Base-by-base conservation (phyloP, 192 early-diverging fungal species). In the Coemansia javaensis region DNA sequence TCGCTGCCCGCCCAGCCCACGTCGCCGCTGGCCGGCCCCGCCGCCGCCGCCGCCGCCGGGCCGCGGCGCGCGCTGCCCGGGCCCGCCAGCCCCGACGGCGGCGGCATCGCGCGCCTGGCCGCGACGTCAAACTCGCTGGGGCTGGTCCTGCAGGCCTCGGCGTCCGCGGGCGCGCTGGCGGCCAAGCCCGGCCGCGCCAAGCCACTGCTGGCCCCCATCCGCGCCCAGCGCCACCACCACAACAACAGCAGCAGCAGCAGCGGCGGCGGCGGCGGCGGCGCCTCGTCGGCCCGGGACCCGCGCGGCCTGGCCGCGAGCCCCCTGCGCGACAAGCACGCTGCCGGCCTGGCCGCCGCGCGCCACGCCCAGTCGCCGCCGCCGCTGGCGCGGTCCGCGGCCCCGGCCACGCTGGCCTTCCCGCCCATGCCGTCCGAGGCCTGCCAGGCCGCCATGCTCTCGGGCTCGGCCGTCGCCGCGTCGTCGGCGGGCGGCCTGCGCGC, bases 391-490 rank as follows among this genome's bases (percentile, higher is more conserved):
- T 42, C 51, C 15, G 40, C 65, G 1, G 52, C 51, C 0, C 42
- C 56, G 2, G 40, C 47, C 44, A 44, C 28, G 8, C 5, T 68
- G 24, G 70, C 58, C 18, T 74, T 74, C 53, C 70, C 70, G 30
- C 63, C 70, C 20, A 74, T 74, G 70, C 70, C 70, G 2, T 66
- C 70, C 11, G 70, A 74, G 2, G 70, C 70, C 18, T 65, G 70
- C 63, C 70, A 74, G 40, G 58, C 53, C 7, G 70, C 70, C 20
- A 74, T 74, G 70, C 63, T 74, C 16, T 74, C 70, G 5, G 28
- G 28, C 21, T 74, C 70, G n/a, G n/a, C n/a, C n/a, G n/a, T n/a
- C 3, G 56, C 17, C 18, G 41, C 51, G 2, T 32, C 46, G 2
- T n/a, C n/a, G n/a, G n/a, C n/a, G n/a, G n/a, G n/a, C n/a, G n/a